Evolutionary conservation across 73 alveolate species (phyloP), one percentile per base, ranked within the genome.

Genomic region (Paraurostyla sp.): DNA sequence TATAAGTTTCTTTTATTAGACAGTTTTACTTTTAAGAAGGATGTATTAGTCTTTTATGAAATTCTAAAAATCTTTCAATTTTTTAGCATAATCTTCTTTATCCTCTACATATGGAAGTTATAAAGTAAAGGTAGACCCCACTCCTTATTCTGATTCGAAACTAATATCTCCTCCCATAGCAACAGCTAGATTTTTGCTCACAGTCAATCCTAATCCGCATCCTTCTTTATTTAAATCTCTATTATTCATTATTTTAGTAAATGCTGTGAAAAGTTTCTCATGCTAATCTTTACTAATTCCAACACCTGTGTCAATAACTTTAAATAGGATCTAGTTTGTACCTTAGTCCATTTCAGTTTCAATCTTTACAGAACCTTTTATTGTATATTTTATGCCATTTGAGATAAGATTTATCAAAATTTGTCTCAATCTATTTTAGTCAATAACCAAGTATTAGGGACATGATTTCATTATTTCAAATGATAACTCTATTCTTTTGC

Each of bases 311-410:
- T 62, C 80, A 16, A 16, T 36, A 7, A 45, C 71, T 40, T 49
- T 42, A 41, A 71, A 16, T 80, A 16, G 16, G 22, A 62, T 62
- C 4, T 9, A 11, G 80, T 83, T 71, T 18, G 4, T 1, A 84
- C 52, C 78, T 84, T 81, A 6, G 85, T 89, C 9, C 18, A 83
- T 25, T 4, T 38, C 16, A 13, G 89, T 92, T 23, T 65, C 32
- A 7, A 86, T 52, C 78, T 83, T 87, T 22, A 87, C 92, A 35
- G 9, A 83, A 18, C 94, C 94, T 36, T 27, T 22, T 29, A 52
- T 16, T 6, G 94, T 83, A 57, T 69, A 87, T 85, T 87, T 87
- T 22, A 87, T 85, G 18, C 83, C 92, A 84, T 87, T 87, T 7
- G 88, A 49, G 15, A 87, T 63, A 6, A 87, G 41, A 60, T 87